Percentiles rank a stretch among this genome's conserved stretches.
Evolutionary conservation across 768 basidiomycete genomes (phyloP).

Genomic region (Pulveroboletus sp.): DNA sequence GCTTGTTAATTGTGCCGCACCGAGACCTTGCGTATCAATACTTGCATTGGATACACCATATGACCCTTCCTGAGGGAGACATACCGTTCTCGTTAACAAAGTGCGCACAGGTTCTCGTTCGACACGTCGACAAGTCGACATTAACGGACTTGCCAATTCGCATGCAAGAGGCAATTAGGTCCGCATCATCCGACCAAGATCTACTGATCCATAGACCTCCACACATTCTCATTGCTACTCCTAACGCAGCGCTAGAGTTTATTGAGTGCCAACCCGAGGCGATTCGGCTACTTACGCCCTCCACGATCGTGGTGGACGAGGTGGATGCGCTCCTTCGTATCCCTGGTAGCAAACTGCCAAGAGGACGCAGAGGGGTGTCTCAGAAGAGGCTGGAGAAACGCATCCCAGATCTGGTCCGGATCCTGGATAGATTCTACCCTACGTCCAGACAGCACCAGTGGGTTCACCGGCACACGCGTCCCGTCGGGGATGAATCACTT

Average conservation of each 20-base stretch:
- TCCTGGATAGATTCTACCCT: conserved; percentile 56
- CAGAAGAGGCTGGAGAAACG: conserved; percentile 46
- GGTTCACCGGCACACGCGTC: not conserved
- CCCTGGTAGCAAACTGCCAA: conserved; percentile 35
- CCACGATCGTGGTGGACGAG: conserved; percentile 68
- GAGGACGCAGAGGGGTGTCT: conserved; percentile 35
- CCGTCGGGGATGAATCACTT: conserved; percentile 5
- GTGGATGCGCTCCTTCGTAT: conserved; percentile 66
- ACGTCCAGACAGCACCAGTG: conserved; percentile 21
- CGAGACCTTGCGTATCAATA: conserved; percentile 67
- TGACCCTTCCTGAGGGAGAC: conserved; percentile 34
- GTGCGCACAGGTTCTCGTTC: conserved; percentile 58
- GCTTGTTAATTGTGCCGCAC: conserved; percentile 68
- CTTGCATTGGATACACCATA: conserved; percentile 56
- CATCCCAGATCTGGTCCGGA: conserved; percentile 50
- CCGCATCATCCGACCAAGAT: conserved; percentile 29
- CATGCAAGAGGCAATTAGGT: conserved; percentile 28
- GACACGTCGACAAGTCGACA: conserved; percentile 36
- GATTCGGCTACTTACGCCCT: conserved; percentile 44
- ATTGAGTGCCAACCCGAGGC: conserved; percentile 39
- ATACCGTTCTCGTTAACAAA: conserved; percentile 34
- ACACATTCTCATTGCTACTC: conserved; percentile 67
- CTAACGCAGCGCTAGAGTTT: conserved; percentile 60
- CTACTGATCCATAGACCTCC: conserved; percentile 44
- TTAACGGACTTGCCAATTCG: conserved; percentile 18